These are phyloP conservation scores for Cryphonectria naterciae DNA, from an alignment of 2,329 filamentous ascomycete genomes.

Conservation along the genomic window DNA sequence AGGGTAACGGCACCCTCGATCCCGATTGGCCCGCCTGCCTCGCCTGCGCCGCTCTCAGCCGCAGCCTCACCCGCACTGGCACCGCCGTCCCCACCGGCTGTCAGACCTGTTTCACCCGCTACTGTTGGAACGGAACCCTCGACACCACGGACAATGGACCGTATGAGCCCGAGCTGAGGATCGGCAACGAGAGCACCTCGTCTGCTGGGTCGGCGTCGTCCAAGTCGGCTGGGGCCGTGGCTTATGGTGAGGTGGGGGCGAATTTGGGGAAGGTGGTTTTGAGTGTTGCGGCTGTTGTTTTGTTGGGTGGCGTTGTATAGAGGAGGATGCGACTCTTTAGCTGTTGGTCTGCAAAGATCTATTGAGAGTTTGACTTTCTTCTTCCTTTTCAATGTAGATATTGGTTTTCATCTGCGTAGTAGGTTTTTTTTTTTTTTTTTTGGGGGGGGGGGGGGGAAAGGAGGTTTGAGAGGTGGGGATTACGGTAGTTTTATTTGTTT, in stretches of 20 bases:
- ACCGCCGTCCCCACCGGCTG: slow-evolving; percentile 74
- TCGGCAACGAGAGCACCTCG: slow-evolving; percentile 31
- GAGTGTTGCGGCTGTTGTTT: background rate
- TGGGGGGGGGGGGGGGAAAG: too few species aligned
- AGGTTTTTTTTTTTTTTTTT: too few species aligned
- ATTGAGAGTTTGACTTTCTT: background rate
- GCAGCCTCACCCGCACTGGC: slow-evolving; percentile 73
- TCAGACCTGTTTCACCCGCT: slow-evolving; percentile 73
- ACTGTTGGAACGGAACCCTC: slow-evolving; percentile 90
- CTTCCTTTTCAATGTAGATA: too few species aligned
- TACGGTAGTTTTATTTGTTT: too few species aligned
- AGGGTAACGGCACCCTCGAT: slow-evolving; percentile 79
- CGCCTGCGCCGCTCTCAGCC: slow-evolving; percentile 81
- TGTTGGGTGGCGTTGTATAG: background rate
- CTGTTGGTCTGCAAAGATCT: background rate
- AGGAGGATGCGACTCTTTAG: background rate
- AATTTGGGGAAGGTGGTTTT: background rate
- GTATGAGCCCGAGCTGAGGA: slow-evolving; percentile 40
- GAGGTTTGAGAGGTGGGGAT: too few species aligned
- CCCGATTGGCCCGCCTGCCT: slow-evolving; percentile 80
- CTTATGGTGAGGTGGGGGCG: background rate
- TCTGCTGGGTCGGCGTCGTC: slow-evolving; percentile 8
- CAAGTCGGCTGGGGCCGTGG: slow-evolving; percentile 9
- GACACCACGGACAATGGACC: slow-evolving; percentile 31
- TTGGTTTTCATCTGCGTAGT: too few species aligned